A percentile compares a stretch with the other conserved stretches of the same genome.
phyloP scores from a whole-genome alignment of 176 grass and related monocot genomes.

The Rhynchospora tenuis region DNA sequence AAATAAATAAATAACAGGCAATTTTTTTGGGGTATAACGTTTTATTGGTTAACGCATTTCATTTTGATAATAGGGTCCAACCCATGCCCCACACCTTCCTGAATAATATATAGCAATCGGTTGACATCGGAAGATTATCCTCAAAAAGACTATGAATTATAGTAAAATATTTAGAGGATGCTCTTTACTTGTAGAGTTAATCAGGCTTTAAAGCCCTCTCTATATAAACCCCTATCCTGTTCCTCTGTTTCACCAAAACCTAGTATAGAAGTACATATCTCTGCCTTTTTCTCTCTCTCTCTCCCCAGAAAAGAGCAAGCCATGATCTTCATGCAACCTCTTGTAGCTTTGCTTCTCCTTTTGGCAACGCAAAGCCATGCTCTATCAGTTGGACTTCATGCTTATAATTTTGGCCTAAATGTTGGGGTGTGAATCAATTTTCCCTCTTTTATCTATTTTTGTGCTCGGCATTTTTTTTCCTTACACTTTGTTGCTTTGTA shows the following conservation, averaged over 20 bases:
- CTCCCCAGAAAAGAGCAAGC: conserved; percentile 21
- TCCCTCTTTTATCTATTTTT: not conserved
- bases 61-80: not conserved
- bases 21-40: not conserved
- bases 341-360: conserved; percentile 29
- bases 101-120: not conserved
- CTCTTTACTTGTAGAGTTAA: not conserved
- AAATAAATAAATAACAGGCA: not conserved
- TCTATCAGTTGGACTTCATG: conserved; percentile 36
- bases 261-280: not conserved
- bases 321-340: conserved; percentile 16
- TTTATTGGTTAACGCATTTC: not conserved
- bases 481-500: not conserved
- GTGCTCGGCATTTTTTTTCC: not conserved
- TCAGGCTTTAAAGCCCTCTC: not conserved
- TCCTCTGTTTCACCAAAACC: conserved; percentile 7
- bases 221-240: not conserved
- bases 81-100: not conserved
- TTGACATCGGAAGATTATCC: conserved; percentile 1
- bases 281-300: not conserved
- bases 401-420: conserved; percentile 16
- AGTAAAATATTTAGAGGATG: not conserved
- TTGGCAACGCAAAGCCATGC: conserved; percentile 19
- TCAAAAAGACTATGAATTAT: not conserved
- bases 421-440: conserved; percentile 24